Conservation (phyloP, 306 rosid species). For the Medicago arabica region DNA sequence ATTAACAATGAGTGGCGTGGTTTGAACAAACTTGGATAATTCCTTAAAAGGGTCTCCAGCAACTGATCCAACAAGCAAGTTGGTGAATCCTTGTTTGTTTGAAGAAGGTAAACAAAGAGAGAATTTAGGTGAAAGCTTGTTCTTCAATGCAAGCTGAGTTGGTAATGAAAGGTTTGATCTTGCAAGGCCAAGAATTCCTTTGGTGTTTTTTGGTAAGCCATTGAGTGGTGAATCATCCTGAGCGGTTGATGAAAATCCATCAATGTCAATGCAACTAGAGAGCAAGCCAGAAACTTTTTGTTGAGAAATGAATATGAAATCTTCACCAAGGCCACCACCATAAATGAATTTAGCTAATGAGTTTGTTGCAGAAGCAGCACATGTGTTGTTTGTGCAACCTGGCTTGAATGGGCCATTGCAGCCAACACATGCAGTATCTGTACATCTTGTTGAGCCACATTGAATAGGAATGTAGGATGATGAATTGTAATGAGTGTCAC, state of each 20-base stretch:
- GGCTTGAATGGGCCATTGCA: slow-evolving; percentile 51
- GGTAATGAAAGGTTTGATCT: slow-evolving; percentile 15
- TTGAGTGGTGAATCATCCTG: neutral
- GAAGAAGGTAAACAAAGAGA: slow-evolving; percentile 29
- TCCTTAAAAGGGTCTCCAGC: neutral
- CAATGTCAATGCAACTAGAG: slow-evolving; percentile 19
- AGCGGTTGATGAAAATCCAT: neutral
- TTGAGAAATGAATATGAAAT: slow-evolving; percentile 26
- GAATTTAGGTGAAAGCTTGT: neutral
- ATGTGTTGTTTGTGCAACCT: slow-evolving; percentile 49
- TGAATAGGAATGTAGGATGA: slow-evolving; percentile 30
- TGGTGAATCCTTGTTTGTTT: slow-evolving; percentile 22
- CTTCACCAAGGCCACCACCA: slow-evolving; percentile 30
- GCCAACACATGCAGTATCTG: neutral
- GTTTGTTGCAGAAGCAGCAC: slow-evolving; percentile 12
- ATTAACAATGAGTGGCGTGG: slow-evolving; percentile 36
- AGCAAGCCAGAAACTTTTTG: slow-evolving; percentile 24
- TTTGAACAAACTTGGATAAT: slow-evolving; percentile 7
- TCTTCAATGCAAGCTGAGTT: slow-evolving; percentile 2
- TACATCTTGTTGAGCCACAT: slow-evolving; percentile 45
- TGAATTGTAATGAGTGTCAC: slow-evolving; percentile 45
- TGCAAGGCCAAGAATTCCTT: slow-evolving; percentile 31
- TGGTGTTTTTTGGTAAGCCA: slow-evolving; percentile 39
- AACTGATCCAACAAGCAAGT: slow-evolving; percentile 3
- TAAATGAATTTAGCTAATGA: slow-evolving; percentile 9